Conservation (phyloP, 768 basidiomycete species). For the Suillus subluteus region DNA sequence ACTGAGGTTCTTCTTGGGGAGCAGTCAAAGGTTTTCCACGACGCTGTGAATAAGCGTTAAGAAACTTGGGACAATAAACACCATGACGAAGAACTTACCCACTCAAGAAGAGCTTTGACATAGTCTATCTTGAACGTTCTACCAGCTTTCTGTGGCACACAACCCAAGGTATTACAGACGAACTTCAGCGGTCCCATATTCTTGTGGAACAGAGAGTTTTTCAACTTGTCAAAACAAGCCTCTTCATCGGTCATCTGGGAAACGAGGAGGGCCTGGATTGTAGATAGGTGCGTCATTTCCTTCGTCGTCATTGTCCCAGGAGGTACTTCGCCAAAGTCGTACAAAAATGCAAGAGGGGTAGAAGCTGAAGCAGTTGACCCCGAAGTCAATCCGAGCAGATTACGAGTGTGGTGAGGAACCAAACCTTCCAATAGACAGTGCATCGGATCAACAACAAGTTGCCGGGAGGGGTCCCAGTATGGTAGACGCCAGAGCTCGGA, state of each 20-base stretch:
- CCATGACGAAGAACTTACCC: slow-evolving; percentile 10
- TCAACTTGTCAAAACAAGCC: too few species aligned
- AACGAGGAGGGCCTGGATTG: slow-evolving; percentile 13
- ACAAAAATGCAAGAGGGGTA: background rate
- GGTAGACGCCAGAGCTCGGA: slow-evolving; percentile 35
- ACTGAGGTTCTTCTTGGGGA: background rate
- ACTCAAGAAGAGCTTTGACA: slow-evolving; percentile 10
- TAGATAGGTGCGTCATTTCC: slow-evolving; percentile 9
- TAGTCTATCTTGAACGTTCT: slow-evolving; percentile 12
- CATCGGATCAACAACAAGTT: slow-evolving; percentile 41
- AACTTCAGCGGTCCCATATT: slow-evolving; percentile 3
- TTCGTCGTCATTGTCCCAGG: background rate
- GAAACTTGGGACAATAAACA: background rate
- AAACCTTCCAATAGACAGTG: slow-evolving; percentile 34
- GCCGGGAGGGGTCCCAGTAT: slow-evolving; percentile 38
- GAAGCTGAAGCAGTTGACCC: background rate
- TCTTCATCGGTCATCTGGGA: background rate
- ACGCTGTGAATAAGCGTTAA: background rate
- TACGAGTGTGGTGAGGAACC: background rate
- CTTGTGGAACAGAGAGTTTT: too few species aligned
- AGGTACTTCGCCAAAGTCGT: background rate
- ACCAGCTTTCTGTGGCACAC: slow-evolving; percentile 5
- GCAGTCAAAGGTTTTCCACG: slow-evolving; percentile 3
- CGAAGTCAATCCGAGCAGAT: slow-evolving; percentile 11
- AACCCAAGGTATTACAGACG: slow-evolving; percentile 2